A percentile compares a stretch with the other conserved stretches of the same genome.
Conservation (phyloP, 768 basidiomycete species). For the Amanita rubescens region DNA sequence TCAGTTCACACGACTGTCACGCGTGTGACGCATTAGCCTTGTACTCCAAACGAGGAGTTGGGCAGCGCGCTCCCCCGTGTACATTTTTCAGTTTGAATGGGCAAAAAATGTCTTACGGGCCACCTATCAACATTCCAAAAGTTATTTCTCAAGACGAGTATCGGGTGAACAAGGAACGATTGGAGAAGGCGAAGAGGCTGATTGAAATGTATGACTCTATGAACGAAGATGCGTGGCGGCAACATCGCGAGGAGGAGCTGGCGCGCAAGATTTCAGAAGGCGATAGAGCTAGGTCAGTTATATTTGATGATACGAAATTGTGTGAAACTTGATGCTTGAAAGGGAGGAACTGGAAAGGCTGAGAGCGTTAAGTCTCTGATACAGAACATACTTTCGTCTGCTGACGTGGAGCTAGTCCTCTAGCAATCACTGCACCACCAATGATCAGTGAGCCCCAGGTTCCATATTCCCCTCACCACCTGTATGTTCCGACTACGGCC, state of each 20-base stretch:
- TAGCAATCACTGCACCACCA: slow-evolving; percentile 1
- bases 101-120: slow-evolving; percentile 16
- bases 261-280: slow-evolving; percentile 33
- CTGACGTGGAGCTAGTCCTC: not conserved
- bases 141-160: slow-evolving; percentile 25
- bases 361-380: not conserved
- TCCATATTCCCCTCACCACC: not conserved
- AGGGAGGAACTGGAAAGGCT: slow-evolving; percentile 4
- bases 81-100: not conserved
- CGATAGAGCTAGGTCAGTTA: slow-evolving; percentile 33
- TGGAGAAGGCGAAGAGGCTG: slow-evolving; percentile 25
- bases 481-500: not conserved
- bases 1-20: not conserved
- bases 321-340: not conserved
- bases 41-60: not conserved
- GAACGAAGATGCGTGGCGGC: slow-evolving; percentile 33
- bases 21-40: not conserved
- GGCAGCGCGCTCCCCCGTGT: no score
- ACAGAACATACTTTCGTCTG: not conserved
- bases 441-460: not conserved
- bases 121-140: slow-evolving; percentile 9
- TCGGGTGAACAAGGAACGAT: slow-evolving; percentile 18
- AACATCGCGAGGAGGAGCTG: slow-evolving; percentile 18
- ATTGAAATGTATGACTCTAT: slow-evolving; percentile 26
- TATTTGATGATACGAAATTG: not conserved